Evolutionary conservation across 441 rosid genomes (phyloP), one percentile per base, ranked within the genome.

Genomic region (Raphanus hybrid): DNA sequence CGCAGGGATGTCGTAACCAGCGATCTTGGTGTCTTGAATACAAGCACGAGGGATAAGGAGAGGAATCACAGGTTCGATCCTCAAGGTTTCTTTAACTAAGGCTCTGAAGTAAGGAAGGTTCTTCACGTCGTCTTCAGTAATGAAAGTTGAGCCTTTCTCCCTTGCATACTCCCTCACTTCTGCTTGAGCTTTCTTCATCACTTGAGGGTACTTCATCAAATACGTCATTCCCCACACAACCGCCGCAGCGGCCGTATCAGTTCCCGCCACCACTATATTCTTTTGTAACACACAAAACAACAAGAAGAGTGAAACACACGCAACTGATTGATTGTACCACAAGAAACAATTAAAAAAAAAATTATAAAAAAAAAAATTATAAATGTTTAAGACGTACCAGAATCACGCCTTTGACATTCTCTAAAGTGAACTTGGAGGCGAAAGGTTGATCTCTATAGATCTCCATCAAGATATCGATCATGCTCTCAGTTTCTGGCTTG

Each of bases 141-240:
- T 58, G 43, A 80, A 80, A 3, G 59, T 67, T 50, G 23, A 61
- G 0, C 81, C 82, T 64, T 29, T 78, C 8, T 80, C 75, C 39
- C 62, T 67, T 1, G 52, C 12, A n/a, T 65, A 52, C 0, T 64
- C 32, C 74, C 85, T 61, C 4, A 84, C 52, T 76, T 82, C 83
- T 16, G 48, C 43, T 60, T 82, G 85, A 50, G 69, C 80, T 75
- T 71, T 82, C 73, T 66, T 70, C 86, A 82, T 78, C 18, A 78
- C 80, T 18, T 69, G 1, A 2, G 79, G 85, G 15, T 84, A 73
- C 63, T 82, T 82, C 76, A 75, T 78, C 8, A 86, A 64, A 3
- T 69, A 78, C 0, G 85, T 82, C 89, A 84, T 81, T 0, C 81
- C 84, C 87, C 87, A 82, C 1, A 74, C 80, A 64, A 79, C 81